Percentiles rank a stretch among this genome's conserved stretches.
Evolutionary conservation across 495 filamentous ascomycete species (phyloP).

Genomic region (Geopyxis carbonaria): DNA sequence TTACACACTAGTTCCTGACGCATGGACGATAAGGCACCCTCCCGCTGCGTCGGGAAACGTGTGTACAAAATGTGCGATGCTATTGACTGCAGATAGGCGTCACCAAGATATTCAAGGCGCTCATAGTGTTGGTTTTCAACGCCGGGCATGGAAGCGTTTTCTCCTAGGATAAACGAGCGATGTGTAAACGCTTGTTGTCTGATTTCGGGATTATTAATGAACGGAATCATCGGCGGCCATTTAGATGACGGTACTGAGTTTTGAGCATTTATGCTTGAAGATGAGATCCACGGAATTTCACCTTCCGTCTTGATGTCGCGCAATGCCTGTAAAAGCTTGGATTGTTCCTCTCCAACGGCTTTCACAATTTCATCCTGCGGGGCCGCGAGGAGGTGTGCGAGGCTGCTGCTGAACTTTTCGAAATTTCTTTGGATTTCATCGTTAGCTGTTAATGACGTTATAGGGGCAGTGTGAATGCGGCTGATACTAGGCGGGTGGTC

Average conservation of each 20-base stretch:
- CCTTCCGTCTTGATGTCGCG: conserved; percentile 14
- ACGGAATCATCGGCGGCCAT: conserved; percentile 22
- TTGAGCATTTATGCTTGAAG: background rate
- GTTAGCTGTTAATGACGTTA: no score
- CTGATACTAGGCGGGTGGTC: no score
- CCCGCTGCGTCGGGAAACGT: conserved; percentile 19
- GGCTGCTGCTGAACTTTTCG: conserved; percentile 11
- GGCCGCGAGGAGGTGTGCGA: conserved; percentile 12
- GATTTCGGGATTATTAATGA: conserved; percentile 11
- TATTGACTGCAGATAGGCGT: conserved; percentile 45
- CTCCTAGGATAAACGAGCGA: conserved; percentile 20
- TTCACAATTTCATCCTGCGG: conserved; percentile 6
- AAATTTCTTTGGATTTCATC: conserved; percentile 10
- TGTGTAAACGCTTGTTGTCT: conserved; percentile 22
- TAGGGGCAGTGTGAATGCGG: no score
- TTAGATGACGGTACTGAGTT: background rate
- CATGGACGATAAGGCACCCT: conserved; percentile 22
- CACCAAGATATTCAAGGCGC: conserved; percentile 44
- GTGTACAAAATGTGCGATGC: conserved; percentile 36
- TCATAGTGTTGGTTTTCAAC: conserved; percentile 27
- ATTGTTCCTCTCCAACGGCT: conserved; percentile 13
- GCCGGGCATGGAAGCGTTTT: conserved; percentile 12
- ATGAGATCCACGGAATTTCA: conserved; percentile 16
- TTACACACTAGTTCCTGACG: conserved; percentile 24
- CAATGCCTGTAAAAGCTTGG: conserved; percentile 16